These are phyloP conservation scores for Phytophthora boehmeriae DNA, from an alignment of 352 stramenopile species.

Conservation along the genomic window DNA sequence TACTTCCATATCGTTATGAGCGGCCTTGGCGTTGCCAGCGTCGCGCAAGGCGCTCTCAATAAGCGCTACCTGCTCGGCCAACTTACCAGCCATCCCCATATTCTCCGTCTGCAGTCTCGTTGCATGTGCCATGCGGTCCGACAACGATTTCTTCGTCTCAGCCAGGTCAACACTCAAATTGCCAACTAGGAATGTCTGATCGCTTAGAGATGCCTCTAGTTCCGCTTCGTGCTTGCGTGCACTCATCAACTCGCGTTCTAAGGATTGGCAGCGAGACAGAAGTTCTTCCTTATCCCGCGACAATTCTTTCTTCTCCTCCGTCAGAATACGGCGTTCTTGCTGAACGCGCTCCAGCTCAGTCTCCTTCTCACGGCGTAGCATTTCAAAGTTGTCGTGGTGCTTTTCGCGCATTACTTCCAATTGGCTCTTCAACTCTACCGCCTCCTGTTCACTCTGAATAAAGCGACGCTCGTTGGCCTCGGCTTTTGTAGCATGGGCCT, in stretches of 20 bases:
- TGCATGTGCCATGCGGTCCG: conserved; percentile 79
- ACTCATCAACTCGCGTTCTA: conserved; percentile 45
- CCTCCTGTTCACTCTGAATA: conserved; percentile 60
- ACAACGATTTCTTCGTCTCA: conserved; percentile 85
- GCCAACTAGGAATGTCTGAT: conserved; percentile 64
- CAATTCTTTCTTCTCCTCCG: conserved; percentile 34
- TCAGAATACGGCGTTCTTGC: conserved; percentile 38
- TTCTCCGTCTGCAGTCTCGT: conserved; percentile 87
- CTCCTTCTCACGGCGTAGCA: conserved; percentile 68
- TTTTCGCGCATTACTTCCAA: conserved; percentile 60
- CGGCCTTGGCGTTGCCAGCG: conserved; percentile 44
- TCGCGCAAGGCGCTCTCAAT: conserved; percentile 77
- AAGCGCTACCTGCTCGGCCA: conserved; percentile 77
- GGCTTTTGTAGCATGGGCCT: conserved; percentile 64
- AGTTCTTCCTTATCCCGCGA: conserved; percentile 38
- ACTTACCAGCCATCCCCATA: conserved; percentile 80
- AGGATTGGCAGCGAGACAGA: conserved; percentile 26
- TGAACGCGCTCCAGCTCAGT: conserved; percentile 53
- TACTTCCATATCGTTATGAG: conserved; percentile 49
- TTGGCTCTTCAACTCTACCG: conserved; percentile 49
- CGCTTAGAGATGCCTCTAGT: conserved; percentile 51
- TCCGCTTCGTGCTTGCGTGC: conserved; percentile 45
- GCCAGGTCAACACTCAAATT: conserved; percentile 77
- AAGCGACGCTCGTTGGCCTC: conserved; percentile 60
- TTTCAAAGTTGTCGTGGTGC: conserved; percentile 65